Evolutionary conservation across 495 filamentous ascomycete species (phyloP), one percentile per base, ranked within the genome.

Genomic region (Articulospora tetracladia): DNA sequence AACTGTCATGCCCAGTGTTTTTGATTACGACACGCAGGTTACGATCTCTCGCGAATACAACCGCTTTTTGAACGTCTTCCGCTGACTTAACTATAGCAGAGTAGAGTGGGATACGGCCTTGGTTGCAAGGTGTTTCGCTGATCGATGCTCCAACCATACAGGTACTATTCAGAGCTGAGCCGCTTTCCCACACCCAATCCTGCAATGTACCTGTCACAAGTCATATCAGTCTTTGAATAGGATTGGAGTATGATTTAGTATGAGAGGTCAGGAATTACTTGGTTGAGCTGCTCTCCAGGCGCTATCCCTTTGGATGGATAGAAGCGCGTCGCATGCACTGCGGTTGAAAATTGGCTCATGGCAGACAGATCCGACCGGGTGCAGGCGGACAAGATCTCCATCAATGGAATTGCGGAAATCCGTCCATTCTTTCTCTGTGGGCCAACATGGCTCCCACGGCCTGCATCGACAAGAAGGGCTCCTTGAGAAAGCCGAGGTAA

Each of bases 1-100:
- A 59, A 39, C 55, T 66, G 52, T 70, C 67, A 56, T 73, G 71
- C 7, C 71, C 71, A 1, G 60, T 66, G 64, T 73, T 73, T 56
- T 74, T 73, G 53, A 73, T 69, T 26, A 64, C 62, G n/a, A 73
- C 34, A 19, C 66, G 65, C 27, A 73, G 59, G 27, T 73, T 67
- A 23, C 66, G 55, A 26, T 61, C 57, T 23, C 55, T 58, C n/a
- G 62, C 72, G 30, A 73, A 73, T 28, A 56, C 46, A 12, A 73
- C 69, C 22, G 64, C 66, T 48, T 58, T 60, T 53, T 70, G 70
- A 25, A 74, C 70, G 55, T 73, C 71, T n/a, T 55, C n/a, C 10
- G 61, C 57, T 25, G 54, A 49, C 13, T 58, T 55, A 3, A 68
- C 71, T 12, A 47, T 56, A 48, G 73, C 66, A 32, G 65, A 59